Conservation (phyloP, 2,329 filamentous ascomycete genomes). For the Tolypocladium inflatum region DNA sequence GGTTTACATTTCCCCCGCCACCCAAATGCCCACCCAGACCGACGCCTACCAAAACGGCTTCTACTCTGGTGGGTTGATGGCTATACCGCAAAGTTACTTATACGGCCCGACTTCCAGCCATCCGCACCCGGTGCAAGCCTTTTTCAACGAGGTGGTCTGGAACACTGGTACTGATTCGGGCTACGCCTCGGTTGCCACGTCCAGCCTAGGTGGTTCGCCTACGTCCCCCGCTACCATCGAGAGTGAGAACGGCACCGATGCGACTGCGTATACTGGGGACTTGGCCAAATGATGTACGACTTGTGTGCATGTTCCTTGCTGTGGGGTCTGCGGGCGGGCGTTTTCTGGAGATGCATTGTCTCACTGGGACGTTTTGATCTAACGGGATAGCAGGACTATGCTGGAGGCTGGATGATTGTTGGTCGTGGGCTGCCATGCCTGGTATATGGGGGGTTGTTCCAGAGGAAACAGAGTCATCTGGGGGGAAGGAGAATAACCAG, state of each 20-base stretch:
- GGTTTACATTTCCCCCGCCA: not conserved
- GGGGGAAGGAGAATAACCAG: too few relatives aligned
- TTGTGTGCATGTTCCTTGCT: not conserved
- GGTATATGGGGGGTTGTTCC: too few relatives aligned
- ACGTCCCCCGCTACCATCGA: not conserved
- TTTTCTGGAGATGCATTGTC: not conserved
- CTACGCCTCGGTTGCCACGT: not conserved
- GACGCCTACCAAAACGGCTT: not conserved
- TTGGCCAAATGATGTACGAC: not conserved
- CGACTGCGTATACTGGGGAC: not conserved
- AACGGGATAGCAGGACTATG: not conserved
- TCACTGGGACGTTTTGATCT: not conserved
- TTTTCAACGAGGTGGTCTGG: not conserved
- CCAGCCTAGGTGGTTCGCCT: not conserved
- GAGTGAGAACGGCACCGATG: not conserved
- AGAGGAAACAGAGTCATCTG: too few relatives aligned
- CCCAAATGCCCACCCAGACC: not conserved
- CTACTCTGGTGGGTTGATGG: not conserved
- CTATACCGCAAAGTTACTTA: not conserved
- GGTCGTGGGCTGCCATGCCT: not conserved
- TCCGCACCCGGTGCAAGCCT: not conserved
- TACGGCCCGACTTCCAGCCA: not conserved
- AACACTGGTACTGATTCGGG: not conserved
- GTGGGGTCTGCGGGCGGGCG: not conserved
- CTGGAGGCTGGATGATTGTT: not conserved